Percentiles rank a stretch among this genome's conserved stretches.
phyloP scores from a whole-genome alignment of 2,329 filamentous ascomycete genomes.

The Sclerotinia sclerotiorum region DNA sequence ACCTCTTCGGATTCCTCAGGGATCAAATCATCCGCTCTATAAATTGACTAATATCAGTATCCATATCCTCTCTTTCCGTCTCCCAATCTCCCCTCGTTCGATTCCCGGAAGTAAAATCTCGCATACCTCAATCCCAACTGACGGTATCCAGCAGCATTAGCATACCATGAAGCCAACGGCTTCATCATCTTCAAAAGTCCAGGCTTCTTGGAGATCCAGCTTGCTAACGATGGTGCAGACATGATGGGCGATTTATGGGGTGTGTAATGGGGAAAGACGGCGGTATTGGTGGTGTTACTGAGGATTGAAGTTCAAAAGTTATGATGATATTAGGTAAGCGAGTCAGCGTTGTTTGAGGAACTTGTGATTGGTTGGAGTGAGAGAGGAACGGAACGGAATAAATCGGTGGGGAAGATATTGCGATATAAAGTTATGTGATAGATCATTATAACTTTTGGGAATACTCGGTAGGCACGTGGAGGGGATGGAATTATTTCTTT shows the following conservation, averaged over 20 bases:
- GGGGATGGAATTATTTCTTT: slow-evolving; percentile 8
- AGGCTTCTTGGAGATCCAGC: slow-evolving; percentile 77
- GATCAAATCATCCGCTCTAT: slow-evolving; percentile 90
- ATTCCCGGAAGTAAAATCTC: not conserved
- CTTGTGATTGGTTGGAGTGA: not conserved
- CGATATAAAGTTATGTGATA: not conserved
- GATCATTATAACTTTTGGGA: not conserved
- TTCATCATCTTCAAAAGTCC: slow-evolving; percentile 78
- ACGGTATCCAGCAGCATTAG: slow-evolving; percentile 86
- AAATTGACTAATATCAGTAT: slow-evolving; percentile 29
- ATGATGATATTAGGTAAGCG: slow-evolving; percentile 23
- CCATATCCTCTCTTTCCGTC: slow-evolving; percentile 20
- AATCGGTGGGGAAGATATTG: slow-evolving; percentile 3
- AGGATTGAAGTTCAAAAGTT: slow-evolving; percentile 18
- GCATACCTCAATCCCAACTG: slow-evolving; percentile 84
- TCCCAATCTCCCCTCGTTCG: not conserved
- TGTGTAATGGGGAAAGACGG: not conserved
- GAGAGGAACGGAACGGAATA: slow-evolving; percentile 11
- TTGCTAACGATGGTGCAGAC: slow-evolving; percentile 59
- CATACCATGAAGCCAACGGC: slow-evolving; percentile 87
- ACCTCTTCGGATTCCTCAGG: slow-evolving; percentile 88
- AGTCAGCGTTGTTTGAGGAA: slow-evolving; percentile 10
- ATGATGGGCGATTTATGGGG: slow-evolving; percentile 32
- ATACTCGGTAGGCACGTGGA: slow-evolving; percentile 7
- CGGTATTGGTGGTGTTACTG: slow-evolving; percentile 26